A percentile compares a stretch with the other conserved stretches of the same genome.
phyloP scores from a whole-genome alignment of 805 yeast species.

The Candida chauliodis region DNA sequence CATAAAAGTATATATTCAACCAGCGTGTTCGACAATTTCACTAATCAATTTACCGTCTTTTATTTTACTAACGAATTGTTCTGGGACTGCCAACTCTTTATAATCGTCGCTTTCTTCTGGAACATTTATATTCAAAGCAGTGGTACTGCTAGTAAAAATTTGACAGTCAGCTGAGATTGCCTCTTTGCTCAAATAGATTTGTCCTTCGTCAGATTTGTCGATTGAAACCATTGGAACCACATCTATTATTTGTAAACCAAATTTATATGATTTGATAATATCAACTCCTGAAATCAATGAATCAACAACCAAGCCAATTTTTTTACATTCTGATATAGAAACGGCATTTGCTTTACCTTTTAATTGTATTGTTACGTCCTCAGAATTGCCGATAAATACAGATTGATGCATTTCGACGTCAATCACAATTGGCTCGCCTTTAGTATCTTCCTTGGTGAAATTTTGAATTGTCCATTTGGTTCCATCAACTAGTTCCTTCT shows the following conservation, averaged over 20 bases:
- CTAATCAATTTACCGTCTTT: slow-evolving; percentile 60
- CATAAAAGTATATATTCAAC: too few relatives aligned
- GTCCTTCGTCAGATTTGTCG: slow-evolving; percentile 87
- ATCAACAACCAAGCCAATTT: slow-evolving; percentile 77
- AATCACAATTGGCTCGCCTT: slow-evolving; percentile 58
- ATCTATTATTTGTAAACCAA: slow-evolving; percentile 85
- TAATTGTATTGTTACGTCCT: slow-evolving; percentile 69
- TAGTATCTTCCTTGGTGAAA: slow-evolving; percentile 49
- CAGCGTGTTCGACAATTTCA: slow-evolving; percentile 79
- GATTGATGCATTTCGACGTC: slow-evolving; percentile 86
- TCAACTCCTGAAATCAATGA: slow-evolving; percentile 85
- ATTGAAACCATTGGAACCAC: slow-evolving; percentile 76
- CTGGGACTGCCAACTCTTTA: slow-evolving; percentile 83
- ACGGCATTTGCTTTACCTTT: slow-evolving; percentile 91
- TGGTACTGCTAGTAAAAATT: slow-evolving; percentile 78
- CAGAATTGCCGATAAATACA: slow-evolving; percentile 81
- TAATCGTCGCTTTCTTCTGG: slow-evolving; percentile 74
- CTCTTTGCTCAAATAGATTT: slow-evolving; percentile 68
- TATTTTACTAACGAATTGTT: slow-evolving; percentile 79
- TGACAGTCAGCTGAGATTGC: slow-evolving; percentile 63
- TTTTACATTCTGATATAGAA: slow-evolving; percentile 67
- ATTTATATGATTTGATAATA: slow-evolving; percentile 72
- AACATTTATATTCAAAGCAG: slow-evolving; percentile 80
- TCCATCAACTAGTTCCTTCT: slow-evolving; percentile 74
- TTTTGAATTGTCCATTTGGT: slow-evolving; percentile 85